Conservation (phyloP, 2,329 filamentous ascomycete species). For the Rachicladosporium sp. region DNA sequence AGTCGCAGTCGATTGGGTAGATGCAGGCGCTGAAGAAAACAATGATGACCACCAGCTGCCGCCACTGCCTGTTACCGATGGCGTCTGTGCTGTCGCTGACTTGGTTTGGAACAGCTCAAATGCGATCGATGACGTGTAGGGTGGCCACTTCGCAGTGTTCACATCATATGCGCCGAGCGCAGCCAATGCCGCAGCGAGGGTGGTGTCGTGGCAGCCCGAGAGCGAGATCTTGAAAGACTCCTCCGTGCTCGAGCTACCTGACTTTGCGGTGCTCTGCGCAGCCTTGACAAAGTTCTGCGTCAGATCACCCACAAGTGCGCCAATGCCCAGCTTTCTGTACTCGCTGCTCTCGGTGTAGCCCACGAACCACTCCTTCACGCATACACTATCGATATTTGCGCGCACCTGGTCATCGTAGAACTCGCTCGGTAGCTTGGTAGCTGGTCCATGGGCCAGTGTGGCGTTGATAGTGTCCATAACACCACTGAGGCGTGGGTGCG, state of each 20-base stretch:
- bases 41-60: conserved; percentile 18
- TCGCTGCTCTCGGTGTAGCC: conserved; percentile 76
- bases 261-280: conserved; percentile 28
- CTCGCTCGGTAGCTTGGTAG: conserved; percentile 64
- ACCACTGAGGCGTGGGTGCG: conserved; percentile 69
- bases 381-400: conserved; percentile 58
- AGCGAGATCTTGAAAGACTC: conserved; percentile 56
- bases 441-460: conserved; percentile 69
- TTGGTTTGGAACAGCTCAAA: conserved; percentile 69
- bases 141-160: conserved; percentile 64
- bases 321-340: conserved; percentile 83
- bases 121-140: conserved; percentile 84
- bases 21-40: conserved; percentile 11
- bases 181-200: conserved; percentile 64
- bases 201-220: conserved; percentile 87
- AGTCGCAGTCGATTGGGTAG: conserved; percentile 1
- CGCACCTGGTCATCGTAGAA: conserved; percentile 73
- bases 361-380: conserved; percentile 83
- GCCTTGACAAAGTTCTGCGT: conserved; percentile 41
- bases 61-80: conserved; percentile 14
- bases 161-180: conserved; percentile 65
- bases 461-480: conserved; percentile 93
- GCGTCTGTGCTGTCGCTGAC: conserved; percentile 10
- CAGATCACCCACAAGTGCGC: conserved; percentile 71
- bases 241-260: no score